Evolutionary conservation across 2,329 filamentous ascomycete genomes (phyloP).

Genomic region (Stachybotrys elegans): DNA sequence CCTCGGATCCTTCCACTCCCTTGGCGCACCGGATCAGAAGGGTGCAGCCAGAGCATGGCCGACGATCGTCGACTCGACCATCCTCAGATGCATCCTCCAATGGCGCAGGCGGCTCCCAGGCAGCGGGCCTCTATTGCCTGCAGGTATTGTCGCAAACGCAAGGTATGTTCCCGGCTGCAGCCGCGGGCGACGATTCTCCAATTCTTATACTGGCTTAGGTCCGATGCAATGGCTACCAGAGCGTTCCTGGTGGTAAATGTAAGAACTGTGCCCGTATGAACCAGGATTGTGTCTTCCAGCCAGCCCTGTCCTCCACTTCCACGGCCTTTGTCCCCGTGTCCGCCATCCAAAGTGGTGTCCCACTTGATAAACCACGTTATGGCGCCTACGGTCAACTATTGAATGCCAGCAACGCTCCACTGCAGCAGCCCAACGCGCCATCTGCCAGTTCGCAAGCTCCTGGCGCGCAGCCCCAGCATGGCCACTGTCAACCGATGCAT

Average conservation of each 20-base stretch:
- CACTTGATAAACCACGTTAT: conserved; percentile 50
- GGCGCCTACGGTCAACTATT: conserved; percentile 55
- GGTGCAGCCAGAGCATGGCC: conserved; percentile 33
- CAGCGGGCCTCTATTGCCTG: conserved; percentile 57
- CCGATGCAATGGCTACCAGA: conserved; percentile 56
- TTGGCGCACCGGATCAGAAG: no score
- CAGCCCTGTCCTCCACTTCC: conserved; percentile 50
- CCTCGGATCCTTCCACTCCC: no score
- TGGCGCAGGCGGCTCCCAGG: conserved; percentile 48
- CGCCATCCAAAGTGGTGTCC: conserved; percentile 53
- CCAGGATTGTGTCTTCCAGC: conserved; percentile 57
- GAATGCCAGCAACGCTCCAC: conserved; percentile 24
- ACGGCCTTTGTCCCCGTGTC: conserved; percentile 56
- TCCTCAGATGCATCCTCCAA: conserved; percentile 27
- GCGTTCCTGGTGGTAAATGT: conserved; percentile 53
- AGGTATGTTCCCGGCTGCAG: conserved; percentile 42
- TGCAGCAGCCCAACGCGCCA: no score
- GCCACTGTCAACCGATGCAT: conserved; percentile 35
- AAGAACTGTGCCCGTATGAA: conserved; percentile 58
- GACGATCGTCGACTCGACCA: conserved; percentile 33
- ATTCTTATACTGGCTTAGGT: conserved; percentile 38
- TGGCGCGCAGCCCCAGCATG: conserved; percentile 9
- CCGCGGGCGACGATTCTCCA: no score
- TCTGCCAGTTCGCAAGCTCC: conserved; percentile 6
- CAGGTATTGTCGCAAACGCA: conserved; percentile 55